Evolutionary conservation across 192 early-diverging fungal genomes (phyloP), one percentile per base, ranked within the genome.

Genomic region (Irineochytrium annulatum): DNA sequence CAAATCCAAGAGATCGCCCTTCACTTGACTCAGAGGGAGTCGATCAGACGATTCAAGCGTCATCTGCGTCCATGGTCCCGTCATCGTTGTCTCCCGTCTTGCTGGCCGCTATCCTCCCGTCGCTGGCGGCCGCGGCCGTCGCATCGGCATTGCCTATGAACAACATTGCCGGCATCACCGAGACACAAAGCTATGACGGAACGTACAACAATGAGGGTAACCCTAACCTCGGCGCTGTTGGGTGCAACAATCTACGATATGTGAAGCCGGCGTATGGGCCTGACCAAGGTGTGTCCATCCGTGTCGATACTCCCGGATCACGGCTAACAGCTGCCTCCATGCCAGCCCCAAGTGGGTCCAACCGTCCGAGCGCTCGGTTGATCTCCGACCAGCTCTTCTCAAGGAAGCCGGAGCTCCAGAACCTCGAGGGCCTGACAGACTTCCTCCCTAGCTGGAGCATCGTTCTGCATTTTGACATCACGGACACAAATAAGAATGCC

Each of bases 381-480:
- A 20, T 64, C 22, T 64, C 62, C 28, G 57, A 56, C 22, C 27
- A 43, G 14, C 54, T 57, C n/a, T 64, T 64, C 32, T 52, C 24
- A 17, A 34, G 22, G 8, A 31, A 24, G 28, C 62, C 62, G 17
- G 39, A 19, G 16, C 20, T 41, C 3, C 49, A 43, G 0, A 64
- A 56, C 43, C 16, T 37, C 11, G 19, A 46, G 13, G 22, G 49
- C 30, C 43, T 64, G 16, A 43, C 62, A 1, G 62, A 64, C 20
- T 64, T 64, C 33, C 20, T 41, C 16, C 53, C 53, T 20, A 20
- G 34, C 3, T 72, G 63, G 64, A 59, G 66, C n/a, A 43, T 77
- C 31, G 56, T 65, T 37, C 74, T 71, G 27, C 65, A 75, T 55
- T 52, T 67, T 14, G 69, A 67, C 22, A 29, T 68, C n/a, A 67